Base-by-base conservation (phyloP, 169 alveolate species). In the Eimeria nieschulzi region DNA sequence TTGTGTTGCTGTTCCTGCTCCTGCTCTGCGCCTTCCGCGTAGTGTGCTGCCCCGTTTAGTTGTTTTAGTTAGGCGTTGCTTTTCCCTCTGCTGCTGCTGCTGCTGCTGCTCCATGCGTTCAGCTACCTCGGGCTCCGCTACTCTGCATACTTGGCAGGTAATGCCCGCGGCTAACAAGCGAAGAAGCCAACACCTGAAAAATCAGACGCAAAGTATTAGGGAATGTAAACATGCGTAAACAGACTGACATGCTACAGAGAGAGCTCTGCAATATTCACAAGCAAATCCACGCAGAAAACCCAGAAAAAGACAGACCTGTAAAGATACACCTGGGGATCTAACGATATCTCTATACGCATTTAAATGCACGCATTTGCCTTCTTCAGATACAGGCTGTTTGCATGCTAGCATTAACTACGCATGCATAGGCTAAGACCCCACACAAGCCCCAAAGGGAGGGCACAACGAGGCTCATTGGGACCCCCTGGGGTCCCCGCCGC, bases 161-260 rank as follows among this genome's bases (percentile, higher is more conserved):
- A 83, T 21, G 33, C 80, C 82, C 56, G 80, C 64, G 13, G 46
- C 10, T 25, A 83, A 66, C 21, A 83, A 21, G 26, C 53, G 70
- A 46, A 55, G 56, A 10, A 83, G 91, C 91, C 91, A 83, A 25
- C 80, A 83, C 80, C 91, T 83, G 91, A 12, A 66, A 39, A 63
- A 46, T 5, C 26, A 12, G 82, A 9, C 51, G 51, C 15, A 10
- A 17, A 68, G 78, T 25, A 17, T 25, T 10, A 1, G 23, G 17
- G 6, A 68, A 13, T 51, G 33, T 3, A 33, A 13, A 61, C 21
- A 17, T 19, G 25, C 70, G 3, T 19, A 61, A 13, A 17, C 1
- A 13, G 17, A 61, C 21, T 61, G 5, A 17, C 25, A 61, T 0
- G 70, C 70, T 61, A 19, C 21, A 19, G 17, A 61, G 25, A 61